Evolutionary conservation across 2,329 filamentous ascomycete species (phyloP), one percentile per base, ranked within the genome.

Genomic region (Xylariales sp.): DNA sequence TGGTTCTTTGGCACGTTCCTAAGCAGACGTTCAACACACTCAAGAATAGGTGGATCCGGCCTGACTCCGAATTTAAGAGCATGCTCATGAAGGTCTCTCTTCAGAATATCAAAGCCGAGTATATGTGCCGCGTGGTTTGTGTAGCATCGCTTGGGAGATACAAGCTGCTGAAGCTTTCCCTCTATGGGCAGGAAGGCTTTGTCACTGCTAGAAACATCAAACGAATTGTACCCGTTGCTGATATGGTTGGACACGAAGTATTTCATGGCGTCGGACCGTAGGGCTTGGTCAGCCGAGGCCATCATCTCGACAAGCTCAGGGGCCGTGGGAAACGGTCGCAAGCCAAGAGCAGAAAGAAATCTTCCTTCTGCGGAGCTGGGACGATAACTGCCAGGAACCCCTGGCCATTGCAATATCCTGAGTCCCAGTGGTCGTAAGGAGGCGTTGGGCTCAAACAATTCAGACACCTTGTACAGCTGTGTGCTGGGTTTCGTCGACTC

Each of bases 181-280:
- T 90, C 75, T 2, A 94, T 64, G 2, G 90, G 90, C 25, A 97
- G 64, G 43, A 88, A 85, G 2, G 76, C 63, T 43, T 74, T 74
- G 18, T 62, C 67, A 13, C 73, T 72, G 14, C 61, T 58, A 12
- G 67, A 68, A 38, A 84, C 71, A 47, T 81, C 74, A 55, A 79
- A 87, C 3, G 66, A 63, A 2, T 66, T 72, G 58, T 98, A 97
- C 1, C 78, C 76, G 51, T 96, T 88, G 20, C 74, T 74, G 46
- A 87, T 81, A 57, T 91, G 84, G 52, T 91, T 86, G 20, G 78
- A 72, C 39, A 95, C 77, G 57, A 89, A 95, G 59, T 95, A 97
- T 3, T 75, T 74, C 70, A 95, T 78, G 0, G 88, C 78, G 40
- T 78, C 79, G 29, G 78, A 72, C 43, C 89, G 79, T 27, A 88